Percentiles rank a stretch among this genome's conserved stretches.
phyloP scores from a whole-genome alignment of 805 yeast species.

The Zygotorulaspora chibaensis region DNA sequence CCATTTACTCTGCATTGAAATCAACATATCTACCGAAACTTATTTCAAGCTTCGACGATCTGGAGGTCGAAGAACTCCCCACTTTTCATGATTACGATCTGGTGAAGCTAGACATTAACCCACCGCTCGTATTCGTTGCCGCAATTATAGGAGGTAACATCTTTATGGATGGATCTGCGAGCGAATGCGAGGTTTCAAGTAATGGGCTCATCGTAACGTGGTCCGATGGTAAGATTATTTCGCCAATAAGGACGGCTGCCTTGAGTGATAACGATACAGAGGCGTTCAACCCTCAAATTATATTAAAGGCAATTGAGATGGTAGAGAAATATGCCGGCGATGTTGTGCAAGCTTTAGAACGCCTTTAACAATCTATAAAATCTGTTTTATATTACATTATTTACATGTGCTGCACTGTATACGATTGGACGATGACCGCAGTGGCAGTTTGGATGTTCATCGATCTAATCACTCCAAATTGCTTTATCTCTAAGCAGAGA shows the following conservation, averaged over 20 bases:
- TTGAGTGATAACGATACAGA: constrained; percentile 48
- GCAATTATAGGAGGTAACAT: constrained; percentile 68
- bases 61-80: constrained; percentile 79
- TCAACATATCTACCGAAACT: constrained; percentile 73
- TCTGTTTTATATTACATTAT: constrained; percentile 1
- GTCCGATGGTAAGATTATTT: constrained; percentile 58
- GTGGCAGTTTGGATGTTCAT: constrained; percentile 98
- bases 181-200: constrained; percentile 84
- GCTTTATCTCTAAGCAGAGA: constrained; percentile 85
- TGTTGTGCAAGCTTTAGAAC: constrained; percentile 57
- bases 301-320: constrained; percentile 53
- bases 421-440: constrained; percentile 90
- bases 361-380: constrained; percentile 16
- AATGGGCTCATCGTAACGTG: constrained; percentile 75
- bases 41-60: constrained; percentile 60
- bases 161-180: constrained; percentile 80
- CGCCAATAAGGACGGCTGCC: constrained; percentile 71
- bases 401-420: constrained; percentile 46
- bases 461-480: constrained; percentile 85
- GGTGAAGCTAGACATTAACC: constrained; percentile 54
- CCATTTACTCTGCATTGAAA: constrained; percentile 74
- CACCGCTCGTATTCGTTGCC: constrained; percentile 69
- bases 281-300: constrained; percentile 47
- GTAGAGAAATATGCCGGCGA: constrained; percentile 57
- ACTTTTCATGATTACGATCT: constrained; percentile 80